Base-by-base conservation (phyloP, 1,284 basidiomycete species). In the Trametes sp. region DNA sequence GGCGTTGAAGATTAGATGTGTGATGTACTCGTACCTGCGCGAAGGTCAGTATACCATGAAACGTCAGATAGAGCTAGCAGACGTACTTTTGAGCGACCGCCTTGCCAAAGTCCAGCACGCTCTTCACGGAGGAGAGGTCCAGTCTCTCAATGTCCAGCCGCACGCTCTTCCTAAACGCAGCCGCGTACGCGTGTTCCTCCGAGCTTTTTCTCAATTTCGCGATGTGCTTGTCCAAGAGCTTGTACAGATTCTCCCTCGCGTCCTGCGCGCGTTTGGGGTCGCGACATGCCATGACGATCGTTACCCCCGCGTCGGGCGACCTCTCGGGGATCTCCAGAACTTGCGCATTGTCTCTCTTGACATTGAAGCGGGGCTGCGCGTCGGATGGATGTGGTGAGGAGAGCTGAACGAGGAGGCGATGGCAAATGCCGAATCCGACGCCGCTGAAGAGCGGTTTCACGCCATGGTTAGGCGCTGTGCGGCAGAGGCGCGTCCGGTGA, bases 201-300 rank as follows among this genome's bases (percentile, higher is more conserved):
- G 78, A 70, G n/a, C 61, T 62, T 6, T 66, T 61, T 54, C 76
- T 74, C 38, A 81, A 72, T 57, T 67, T 70, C 16, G 70, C 74
- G 35, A 88, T 80, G 44, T 86, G 80, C 7, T 78, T 70, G 71
- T 94, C 89, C 19, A 92, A 75, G 24, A 84, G 75, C 2, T 70
- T 54, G 28, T 85, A 78, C 4, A 96, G 79, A 45, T 85, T 79
- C 26, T 75, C 71, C 28, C 83, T 81, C 6, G 94, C 93, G 24
- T 72, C 80, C 53, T 88, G 82, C 0, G 91, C 95, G 28, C 89
- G 85, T 57, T 82, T 77, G 54, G 78, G 77, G 59, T 82, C 92
- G 54, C 94, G 84, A 74, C 94, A 96, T 0, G 93, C 95, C 78
- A 97, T 83, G 65, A 97, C 86, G 42, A 97, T 80, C 0, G 92